Conservation (phyloP, 768 basidiomycete genomes). For the Bullera alba region DNA sequence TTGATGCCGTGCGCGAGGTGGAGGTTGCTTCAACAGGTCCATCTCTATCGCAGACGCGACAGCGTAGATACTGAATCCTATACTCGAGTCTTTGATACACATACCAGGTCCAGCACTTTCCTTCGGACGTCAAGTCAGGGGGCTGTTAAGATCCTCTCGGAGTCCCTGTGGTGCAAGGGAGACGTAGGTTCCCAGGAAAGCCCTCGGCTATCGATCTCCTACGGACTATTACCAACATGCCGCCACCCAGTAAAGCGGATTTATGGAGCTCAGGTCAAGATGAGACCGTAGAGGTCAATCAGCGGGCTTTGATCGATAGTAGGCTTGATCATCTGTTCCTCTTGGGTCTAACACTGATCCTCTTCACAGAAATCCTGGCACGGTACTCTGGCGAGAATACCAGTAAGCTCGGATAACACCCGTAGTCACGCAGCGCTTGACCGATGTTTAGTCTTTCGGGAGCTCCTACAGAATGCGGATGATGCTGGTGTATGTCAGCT, state of each 20-base stretch:
- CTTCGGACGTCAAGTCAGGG: too few relatives aligned
- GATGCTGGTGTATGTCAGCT: constrained; percentile 57
- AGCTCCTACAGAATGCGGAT: constrained; percentile 92
- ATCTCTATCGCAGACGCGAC: too few relatives aligned
- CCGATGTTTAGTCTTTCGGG: constrained; percentile 56
- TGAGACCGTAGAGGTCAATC: constrained; percentile 64
- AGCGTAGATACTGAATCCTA: too few relatives aligned
- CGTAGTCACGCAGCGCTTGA: neutral
- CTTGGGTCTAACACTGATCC: neutral
- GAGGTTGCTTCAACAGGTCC: too few relatives aligned
- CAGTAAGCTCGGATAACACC: constrained; percentile 44
- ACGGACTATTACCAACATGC: constrained; percentile 16
- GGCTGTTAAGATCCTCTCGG: too few relatives aligned
- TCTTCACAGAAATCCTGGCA: constrained; percentile 64
- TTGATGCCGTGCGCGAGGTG: too few relatives aligned
- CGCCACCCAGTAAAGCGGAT: constrained; percentile 29
- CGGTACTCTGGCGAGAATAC: constrained; percentile 94
- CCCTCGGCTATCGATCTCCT: too few relatives aligned
- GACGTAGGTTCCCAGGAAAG: too few relatives aligned
- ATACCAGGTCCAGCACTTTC: too few relatives aligned
- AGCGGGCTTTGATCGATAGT: constrained; percentile 89
- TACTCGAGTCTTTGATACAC: too few relatives aligned
- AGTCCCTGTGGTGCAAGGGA: too few relatives aligned
- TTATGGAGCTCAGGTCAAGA: constrained; percentile 31
- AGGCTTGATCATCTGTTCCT: constrained; percentile 40